Conservation (phyloP, 2,329 filamentous ascomycete genomes). For the Zymoseptoria brevis region DNA sequence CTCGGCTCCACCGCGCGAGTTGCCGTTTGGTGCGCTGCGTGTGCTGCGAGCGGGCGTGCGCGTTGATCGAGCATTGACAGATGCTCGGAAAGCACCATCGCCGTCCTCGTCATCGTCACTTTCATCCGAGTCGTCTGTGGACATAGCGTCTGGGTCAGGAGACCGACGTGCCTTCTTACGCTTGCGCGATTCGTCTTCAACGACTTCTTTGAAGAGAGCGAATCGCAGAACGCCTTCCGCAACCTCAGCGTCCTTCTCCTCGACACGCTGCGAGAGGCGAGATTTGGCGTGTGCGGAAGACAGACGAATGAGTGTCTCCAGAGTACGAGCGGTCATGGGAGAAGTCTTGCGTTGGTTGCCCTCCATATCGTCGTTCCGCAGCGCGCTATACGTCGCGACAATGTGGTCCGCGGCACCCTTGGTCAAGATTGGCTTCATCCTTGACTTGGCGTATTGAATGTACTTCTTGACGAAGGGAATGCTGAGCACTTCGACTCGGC, state of each 20-base stretch:
- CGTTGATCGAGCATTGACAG: slow-evolving; percentile 18
- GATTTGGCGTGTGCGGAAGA: slow-evolving; percentile 94
- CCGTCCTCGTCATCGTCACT: slow-evolving; percentile 52
- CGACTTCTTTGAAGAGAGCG: slow-evolving; percentile 92
- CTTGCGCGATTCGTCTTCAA: slow-evolving; percentile 69
- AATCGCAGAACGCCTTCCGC: slow-evolving; percentile 88
- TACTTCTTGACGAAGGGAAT: slow-evolving; percentile 99
- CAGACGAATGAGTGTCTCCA: slow-evolving; percentile 96
- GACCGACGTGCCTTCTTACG: slow-evolving; percentile 66
- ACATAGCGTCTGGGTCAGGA: slow-evolving; percentile 47
- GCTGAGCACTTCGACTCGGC: slow-evolving; percentile 79
- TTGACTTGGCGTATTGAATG: slow-evolving; percentile 92
- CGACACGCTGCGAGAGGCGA: slow-evolving; percentile 76
- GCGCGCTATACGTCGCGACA: slow-evolving; percentile 78
- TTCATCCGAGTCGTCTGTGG: slow-evolving; percentile 47
- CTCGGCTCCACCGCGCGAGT: slow-evolving; percentile 28
- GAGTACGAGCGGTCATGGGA: slow-evolving; percentile 90
- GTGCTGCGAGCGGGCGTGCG: slow-evolving; percentile 21
- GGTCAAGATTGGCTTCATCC: slow-evolving; percentile 82
- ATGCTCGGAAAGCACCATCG: slow-evolving; percentile 24
- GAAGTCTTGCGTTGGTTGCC: slow-evolving; percentile 89
- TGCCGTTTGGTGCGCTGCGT: slow-evolving; percentile 16
- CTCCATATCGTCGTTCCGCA: slow-evolving; percentile 92
- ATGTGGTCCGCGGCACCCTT: slow-evolving; percentile 90
- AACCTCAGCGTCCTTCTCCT: slow-evolving; percentile 78